A percentile compares a stretch with the other conserved stretches of the same genome.
Evolutionary conservation across 129 eudicot species (phyloP).

Genomic region (Mikania micrantha): DNA sequence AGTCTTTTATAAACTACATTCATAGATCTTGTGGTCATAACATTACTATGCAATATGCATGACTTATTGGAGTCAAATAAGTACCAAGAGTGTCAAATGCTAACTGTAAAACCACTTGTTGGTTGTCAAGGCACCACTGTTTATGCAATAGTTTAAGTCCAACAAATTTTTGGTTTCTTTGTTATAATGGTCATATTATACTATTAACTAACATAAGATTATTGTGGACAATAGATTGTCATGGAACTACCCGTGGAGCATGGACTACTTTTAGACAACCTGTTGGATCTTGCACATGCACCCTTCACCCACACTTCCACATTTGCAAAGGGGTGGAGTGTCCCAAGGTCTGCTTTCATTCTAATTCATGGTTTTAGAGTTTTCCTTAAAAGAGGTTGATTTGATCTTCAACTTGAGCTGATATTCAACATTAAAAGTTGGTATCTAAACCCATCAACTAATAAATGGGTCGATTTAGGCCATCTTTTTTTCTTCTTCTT

Average conservation of each 20-base stretch:
- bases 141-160: background rate
- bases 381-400: background rate
- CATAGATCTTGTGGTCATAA: too few relatives aligned
- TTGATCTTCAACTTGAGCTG: background rate
- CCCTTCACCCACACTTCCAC: conserved; percentile 97
- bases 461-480: background rate
- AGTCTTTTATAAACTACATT: too few relatives aligned
- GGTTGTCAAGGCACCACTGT: too few relatives aligned
- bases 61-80: too few relatives aligned
- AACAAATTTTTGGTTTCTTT: background rate
- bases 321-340: conserved; percentile 96
- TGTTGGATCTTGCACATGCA: conserved; percentile 96
- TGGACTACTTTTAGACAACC: conserved; percentile 91
- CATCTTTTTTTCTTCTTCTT: background rate
- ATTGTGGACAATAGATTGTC: conserved; percentile 49
- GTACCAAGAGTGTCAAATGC: too few relatives aligned
- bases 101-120: too few relatives aligned
- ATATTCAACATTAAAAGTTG: background rate
- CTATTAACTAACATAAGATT: background rate
- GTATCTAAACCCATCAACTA: background rate
- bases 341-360: conserved; percentile 58
- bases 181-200: background rate
- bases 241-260: conserved; percentile 99
- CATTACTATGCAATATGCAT: too few relatives aligned
- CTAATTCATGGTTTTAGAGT: background rate